Evolutionary conservation across 1,284 basidiomycete species (phyloP), one percentile per base, ranked within the genome.

Genomic region (Cerrena zonata): DNA sequence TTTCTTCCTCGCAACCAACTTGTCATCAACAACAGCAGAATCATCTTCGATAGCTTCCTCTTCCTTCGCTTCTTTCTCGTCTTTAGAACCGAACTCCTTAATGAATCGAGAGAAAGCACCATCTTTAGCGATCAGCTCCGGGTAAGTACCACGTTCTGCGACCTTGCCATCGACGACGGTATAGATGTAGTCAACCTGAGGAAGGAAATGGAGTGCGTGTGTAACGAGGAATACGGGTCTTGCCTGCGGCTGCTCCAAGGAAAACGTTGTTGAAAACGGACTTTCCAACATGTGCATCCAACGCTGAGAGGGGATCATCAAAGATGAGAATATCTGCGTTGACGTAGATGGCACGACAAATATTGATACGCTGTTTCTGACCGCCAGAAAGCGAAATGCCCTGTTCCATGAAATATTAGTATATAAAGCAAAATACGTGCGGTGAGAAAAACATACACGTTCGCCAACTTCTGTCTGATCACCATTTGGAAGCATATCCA

Each of bases 401-500:
- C 74, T 79, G 52, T n/a, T n/a, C 11, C 48, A 37, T 34, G 37
- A 30, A 21, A 48, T 2, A 21, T 23, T 45, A 13, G 21, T 10
- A 11, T 21, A 41, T 11, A 26, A 39, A 15, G 15, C n/a, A n/a
- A n/a, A n/a, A n/a, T n/a, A n/a, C n/a, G n/a, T n/a, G n/a, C n/a
- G 5, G 22, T 21, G 21, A 39, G n/a, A 19, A 45, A n/a, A 25
- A 18, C 58, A 7, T 36, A 67, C 84, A 69, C 85, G 89, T 68
- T 94, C 91, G n/a, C 92, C 92, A 46, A 95, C 93, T 65, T 93
- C 89, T 0, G 93, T 95, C 55, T 86, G 63, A 61, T 96, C 91
- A 3, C 89, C 89, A 53, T 89, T 75, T 1, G 89, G 85, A 36
- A 93, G 74, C 69, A 92, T 80, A 40, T 86, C 86, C 22, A 94